Evolutionary conservation across 495 filamentous ascomycete species (phyloP).

Genomic region (Aspergillus indologenus): DNA sequence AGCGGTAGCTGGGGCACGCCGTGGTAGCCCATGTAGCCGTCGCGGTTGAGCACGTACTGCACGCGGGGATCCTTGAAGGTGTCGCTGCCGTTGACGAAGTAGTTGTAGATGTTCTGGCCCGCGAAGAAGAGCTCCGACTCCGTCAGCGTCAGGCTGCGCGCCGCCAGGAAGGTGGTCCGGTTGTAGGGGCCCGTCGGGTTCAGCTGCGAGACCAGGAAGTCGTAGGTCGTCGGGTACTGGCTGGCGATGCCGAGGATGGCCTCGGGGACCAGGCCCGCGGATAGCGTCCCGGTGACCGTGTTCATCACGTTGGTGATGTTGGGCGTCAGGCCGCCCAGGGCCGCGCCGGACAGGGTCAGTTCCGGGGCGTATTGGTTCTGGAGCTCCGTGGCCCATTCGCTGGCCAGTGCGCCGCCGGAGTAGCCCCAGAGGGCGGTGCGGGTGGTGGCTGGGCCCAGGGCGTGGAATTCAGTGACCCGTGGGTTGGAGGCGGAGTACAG

Average conservation of each 20-base stretch:
- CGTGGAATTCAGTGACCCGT: slow-evolving; percentile 2
- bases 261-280: neutral
- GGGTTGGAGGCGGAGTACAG: slow-evolving; percentile 15
- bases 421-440: slow-evolving; percentile 45
- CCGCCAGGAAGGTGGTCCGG: neutral
- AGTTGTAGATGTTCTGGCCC: slow-evolving; percentile 15
- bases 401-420: slow-evolving; percentile 47
- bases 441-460: neutral
- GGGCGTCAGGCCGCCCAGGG: slow-evolving; percentile 10
- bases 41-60: slow-evolving; percentile 12
- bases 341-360: slow-evolving; percentile 22
- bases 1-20: slow-evolving; percentile 40
- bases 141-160: neutral
- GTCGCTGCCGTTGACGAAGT: slow-evolving; percentile 14
- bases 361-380: slow-evolving; percentile 46
- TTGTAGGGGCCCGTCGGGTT: neutral
- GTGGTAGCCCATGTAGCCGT: slow-evolving; percentile 22
- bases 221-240: slow-evolving; percentile 1
- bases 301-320: slow-evolving; percentile 12
- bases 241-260: neutral
- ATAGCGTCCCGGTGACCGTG: neutral
- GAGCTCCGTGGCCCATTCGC: slow-evolving; percentile 46
- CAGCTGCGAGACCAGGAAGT: neutral
- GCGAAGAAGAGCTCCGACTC: neutral
- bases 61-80: slow-evolving; percentile 11